Percentiles rank a stretch among this genome's conserved stretches.
Evolutionary conservation across 1,284 basidiomycete species (phyloP).

Genomic region (Ustanciosporium gigantosporum): DNA sequence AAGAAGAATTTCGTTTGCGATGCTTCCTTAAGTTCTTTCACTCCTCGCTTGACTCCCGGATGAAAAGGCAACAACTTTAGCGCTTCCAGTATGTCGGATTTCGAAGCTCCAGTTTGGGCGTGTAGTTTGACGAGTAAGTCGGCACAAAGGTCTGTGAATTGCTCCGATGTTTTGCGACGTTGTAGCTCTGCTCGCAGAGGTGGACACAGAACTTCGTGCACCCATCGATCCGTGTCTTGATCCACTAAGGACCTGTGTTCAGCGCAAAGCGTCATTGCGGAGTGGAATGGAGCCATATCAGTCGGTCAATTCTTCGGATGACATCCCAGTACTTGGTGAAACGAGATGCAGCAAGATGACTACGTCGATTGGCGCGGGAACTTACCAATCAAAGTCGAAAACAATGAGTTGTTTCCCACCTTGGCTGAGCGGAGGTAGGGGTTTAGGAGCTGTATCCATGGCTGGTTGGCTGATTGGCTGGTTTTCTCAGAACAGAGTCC

Average conservation of each 20-base stretch:
- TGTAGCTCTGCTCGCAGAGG: conserved; percentile 83
- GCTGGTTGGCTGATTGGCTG: too few relatives aligned
- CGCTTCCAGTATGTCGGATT: conserved; percentile 75
- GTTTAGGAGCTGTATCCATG: conserved; percentile 31
- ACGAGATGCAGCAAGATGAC: too few relatives aligned
- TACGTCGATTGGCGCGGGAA: conserved; percentile 12
- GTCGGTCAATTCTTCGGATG: too few relatives aligned
- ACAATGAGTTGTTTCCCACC: conserved; percentile 74
- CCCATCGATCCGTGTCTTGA: conserved; percentile 95
- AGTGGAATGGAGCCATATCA: not conserved
- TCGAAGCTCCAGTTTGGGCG: conserved; percentile 63
- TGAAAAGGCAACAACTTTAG: conserved; percentile 86
- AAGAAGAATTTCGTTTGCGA: conserved; percentile 70
- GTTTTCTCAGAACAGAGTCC: too few relatives aligned
- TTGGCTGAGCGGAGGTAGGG: conserved; percentile 38
- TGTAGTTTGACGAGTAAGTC: conserved; percentile 50
- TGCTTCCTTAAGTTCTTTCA: conserved; percentile 72
- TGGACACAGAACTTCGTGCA: conserved; percentile 87
- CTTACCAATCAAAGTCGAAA: conserved; percentile 95
- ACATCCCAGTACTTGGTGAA: too few relatives aligned
- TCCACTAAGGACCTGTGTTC: conserved; percentile 68
- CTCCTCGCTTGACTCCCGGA: conserved; percentile 90
- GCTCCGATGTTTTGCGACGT: conserved; percentile 68
- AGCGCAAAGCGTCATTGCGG: too few relatives aligned
- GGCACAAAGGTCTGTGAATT: conserved; percentile 80